phyloP scores from a whole-genome alignment of 2,329 filamentous ascomycete species.

The Bertia moriformis region DNA sequence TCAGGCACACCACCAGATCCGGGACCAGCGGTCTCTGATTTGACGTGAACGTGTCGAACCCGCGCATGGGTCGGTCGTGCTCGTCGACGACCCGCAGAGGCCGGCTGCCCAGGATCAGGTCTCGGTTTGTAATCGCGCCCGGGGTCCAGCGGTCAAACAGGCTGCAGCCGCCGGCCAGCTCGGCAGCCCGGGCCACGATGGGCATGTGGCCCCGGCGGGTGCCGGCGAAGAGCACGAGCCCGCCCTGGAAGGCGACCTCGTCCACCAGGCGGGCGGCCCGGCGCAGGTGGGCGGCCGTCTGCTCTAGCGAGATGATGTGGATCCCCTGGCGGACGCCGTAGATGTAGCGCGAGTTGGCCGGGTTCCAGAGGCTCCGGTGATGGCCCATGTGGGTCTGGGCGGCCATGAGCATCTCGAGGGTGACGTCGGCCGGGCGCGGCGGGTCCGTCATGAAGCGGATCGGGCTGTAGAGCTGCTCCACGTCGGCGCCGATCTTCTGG shows the following conservation, averaged over 20 bases:
- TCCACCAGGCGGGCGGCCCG: slow-evolving; percentile 84
- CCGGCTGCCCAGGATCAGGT: slow-evolving; percentile 67
- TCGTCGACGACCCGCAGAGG: slow-evolving; percentile 64
- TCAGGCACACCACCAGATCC: slow-evolving; percentile 82
- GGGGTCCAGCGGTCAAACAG: slow-evolving; percentile 88
- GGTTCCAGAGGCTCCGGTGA: slow-evolving; percentile 83
- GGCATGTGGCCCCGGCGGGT: slow-evolving; percentile 70
- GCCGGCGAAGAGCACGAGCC: slow-evolving; percentile 80
- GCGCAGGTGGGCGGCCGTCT: slow-evolving; percentile 77
- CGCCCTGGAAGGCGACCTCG: slow-evolving; percentile 69
- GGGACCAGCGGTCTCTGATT: slow-evolving; percentile 59
- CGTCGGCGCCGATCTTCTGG: no score
- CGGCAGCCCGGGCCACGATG: slow-evolving; percentile 66
- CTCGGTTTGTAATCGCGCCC: slow-evolving; percentile 80
- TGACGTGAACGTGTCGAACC: slow-evolving; percentile 51
- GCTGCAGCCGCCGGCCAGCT: slow-evolving; percentile 67
- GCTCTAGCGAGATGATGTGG: slow-evolving; percentile 85
- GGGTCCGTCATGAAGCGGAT: slow-evolving; percentile 56
- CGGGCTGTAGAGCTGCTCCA: slow-evolving; percentile 54
- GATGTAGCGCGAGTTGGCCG: slow-evolving; percentile 84
- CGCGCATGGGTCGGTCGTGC: slow-evolving; percentile 41
- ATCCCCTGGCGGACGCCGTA: slow-evolving; percentile 76
- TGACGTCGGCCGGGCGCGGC: slow-evolving; percentile 64
- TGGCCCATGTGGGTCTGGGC: slow-evolving; percentile 83
- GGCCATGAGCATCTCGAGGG: slow-evolving; percentile 79